Conservation (phyloP, 306 rosid species). For the Vachellia pachyceras region DNA sequence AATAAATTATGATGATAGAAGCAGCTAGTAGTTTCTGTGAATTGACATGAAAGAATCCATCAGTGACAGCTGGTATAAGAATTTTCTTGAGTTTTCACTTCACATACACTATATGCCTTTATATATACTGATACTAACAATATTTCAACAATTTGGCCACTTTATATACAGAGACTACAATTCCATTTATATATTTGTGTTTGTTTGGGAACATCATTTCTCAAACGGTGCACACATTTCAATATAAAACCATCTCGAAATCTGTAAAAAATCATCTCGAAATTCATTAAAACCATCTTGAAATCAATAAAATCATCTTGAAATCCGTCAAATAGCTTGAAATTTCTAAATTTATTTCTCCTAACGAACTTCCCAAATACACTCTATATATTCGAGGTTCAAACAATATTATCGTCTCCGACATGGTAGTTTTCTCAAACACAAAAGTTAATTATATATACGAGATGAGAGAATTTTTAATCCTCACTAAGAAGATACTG, state of each 20-base stretch:
- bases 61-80: conserved; percentile 14
- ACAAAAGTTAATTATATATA: not conserved
- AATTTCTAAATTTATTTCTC: too few species aligned
- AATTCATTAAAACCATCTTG: too few species aligned
- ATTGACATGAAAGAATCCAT: conserved; percentile 34
- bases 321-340: too few species aligned
- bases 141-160: conserved; percentile 22
- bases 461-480: conserved; percentile 13
- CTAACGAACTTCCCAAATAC: too few species aligned
- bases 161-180: conserved; percentile 1
- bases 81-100: conserved; percentile 17
- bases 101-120: not conserved
- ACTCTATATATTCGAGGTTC: too few species aligned
- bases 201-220: too few species aligned
- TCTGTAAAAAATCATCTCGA: too few species aligned
- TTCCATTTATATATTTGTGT: not conserved
- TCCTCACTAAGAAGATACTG: conserved; percentile 40
- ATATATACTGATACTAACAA: conserved; percentile 21
- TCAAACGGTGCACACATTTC: too few species aligned
- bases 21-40: conserved; percentile 39
- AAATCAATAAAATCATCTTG: too few species aligned
- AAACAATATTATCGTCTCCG: conserved; percentile 36
- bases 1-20: conserved; percentile 19
- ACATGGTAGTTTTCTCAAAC: not conserved
- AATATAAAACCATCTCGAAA: too few species aligned